These are phyloP conservation scores for Aspergillus hiratsukae DNA, from an alignment of 2,329 filamentous ascomycete genomes.

Conservation along the genomic window DNA sequence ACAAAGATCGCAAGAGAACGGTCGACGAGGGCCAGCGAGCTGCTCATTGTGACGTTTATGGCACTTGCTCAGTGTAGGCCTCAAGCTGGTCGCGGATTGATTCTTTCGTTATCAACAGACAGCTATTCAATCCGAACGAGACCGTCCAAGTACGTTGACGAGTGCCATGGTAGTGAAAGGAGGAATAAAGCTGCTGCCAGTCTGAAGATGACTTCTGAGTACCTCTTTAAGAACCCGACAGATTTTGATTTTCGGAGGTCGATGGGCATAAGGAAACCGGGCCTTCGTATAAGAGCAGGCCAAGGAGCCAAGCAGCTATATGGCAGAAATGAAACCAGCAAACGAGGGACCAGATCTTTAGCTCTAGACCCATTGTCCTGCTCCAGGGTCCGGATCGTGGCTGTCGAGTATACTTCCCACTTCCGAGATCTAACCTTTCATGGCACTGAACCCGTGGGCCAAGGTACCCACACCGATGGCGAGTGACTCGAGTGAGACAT, in stretches of 20 bases:
- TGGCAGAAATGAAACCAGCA: neutral
- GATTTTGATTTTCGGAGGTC: neutral
- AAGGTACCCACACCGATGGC: neutral
- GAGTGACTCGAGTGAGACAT: neutral
- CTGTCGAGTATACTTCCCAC: neutral
- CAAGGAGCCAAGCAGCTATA: neutral
- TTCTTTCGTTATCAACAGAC: neutral
- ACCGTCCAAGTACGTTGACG: neutral
- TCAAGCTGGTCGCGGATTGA: neutral
- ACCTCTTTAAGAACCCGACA: neutral
- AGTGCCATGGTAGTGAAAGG: neutral
- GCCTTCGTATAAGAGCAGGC: neutral
- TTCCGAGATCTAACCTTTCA: neutral
- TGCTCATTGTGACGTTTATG: conserved; percentile 3
- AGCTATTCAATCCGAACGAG: neutral
- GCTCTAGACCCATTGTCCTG: neutral
- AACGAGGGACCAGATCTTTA: too few species aligned
- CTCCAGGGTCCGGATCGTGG: too few species aligned
- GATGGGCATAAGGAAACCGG: neutral
- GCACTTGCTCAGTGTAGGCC: neutral
- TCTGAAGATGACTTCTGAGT: neutral
- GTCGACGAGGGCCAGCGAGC: conserved; percentile 14
- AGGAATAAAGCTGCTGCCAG: neutral
- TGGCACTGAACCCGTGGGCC: neutral
- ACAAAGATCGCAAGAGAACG: conserved; percentile 17